Conservation (phyloP, 2,329 filamentous ascomycete species). For the Phaeomoniella chlamydospora region DNA sequence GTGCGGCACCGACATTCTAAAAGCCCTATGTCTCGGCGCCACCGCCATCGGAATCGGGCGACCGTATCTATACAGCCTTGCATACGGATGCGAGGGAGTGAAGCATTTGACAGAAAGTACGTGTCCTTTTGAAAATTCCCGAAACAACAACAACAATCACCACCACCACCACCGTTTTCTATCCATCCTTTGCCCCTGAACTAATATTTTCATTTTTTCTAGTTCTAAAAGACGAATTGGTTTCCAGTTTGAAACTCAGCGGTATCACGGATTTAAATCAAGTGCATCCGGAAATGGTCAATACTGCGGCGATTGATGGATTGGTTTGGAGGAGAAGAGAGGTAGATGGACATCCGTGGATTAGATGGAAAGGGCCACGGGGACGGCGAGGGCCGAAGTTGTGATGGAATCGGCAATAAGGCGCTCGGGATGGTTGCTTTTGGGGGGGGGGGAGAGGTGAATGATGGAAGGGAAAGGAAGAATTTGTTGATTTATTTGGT, state of each 20-base stretch:
- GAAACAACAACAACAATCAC: not conserved
- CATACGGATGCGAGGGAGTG: conserved; percentile 39
- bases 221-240: conserved; percentile 8
- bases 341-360: conserved; percentile 22
- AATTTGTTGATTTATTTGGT: too few relatives aligned
- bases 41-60: conserved; percentile 40
- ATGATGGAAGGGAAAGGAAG: too few relatives aligned
- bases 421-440: too few relatives aligned
- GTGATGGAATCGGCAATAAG: too few relatives aligned
- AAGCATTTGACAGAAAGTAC: conserved; percentile 39
- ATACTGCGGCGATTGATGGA: too few relatives aligned
- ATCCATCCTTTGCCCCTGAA: too few relatives aligned
- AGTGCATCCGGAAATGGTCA: conserved; percentile 14
- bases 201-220: too few relatives aligned
- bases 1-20: conserved; percentile 39
- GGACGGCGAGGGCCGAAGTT: too few relatives aligned
- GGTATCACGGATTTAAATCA: conserved; percentile 13
- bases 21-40: conserved; percentile 37
- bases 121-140: conserved; percentile 11
- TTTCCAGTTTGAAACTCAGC: conserved; percentile 16
- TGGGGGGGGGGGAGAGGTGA: too few relatives aligned
- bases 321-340: too few relatives aligned
- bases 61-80: conserved; percentile 36
- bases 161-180: too few relatives aligned
- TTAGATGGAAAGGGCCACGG: too few relatives aligned